Evolutionary conservation across 345 rosid genomes (phyloP).

Genomic region (Camelina laxa): DNA sequence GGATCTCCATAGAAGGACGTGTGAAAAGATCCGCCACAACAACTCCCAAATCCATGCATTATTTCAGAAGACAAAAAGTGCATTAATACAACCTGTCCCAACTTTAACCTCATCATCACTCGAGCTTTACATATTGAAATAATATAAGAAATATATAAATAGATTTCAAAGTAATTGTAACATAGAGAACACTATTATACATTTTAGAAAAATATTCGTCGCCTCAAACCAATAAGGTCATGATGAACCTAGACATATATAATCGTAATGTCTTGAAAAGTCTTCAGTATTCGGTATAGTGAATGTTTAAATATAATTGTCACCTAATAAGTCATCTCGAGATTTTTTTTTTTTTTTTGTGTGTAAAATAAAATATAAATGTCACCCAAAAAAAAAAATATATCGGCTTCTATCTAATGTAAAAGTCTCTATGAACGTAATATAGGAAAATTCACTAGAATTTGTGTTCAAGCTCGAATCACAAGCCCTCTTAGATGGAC

Average conservation of each 20-base stretch:
- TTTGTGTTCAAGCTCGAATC: not conserved
- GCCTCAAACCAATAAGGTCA: not conserved
- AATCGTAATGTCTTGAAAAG: not conserved
- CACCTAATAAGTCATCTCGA: not conserved
- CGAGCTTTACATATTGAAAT: slow-evolving; percentile 8
- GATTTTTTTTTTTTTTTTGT: not conserved
- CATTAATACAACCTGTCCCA: slow-evolving; percentile 42
- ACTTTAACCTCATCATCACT: slow-evolving; percentile 15
- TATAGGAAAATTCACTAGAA: not conserved
- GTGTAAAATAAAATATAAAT: not conserved
- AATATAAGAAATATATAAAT: not conserved
- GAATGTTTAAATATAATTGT: not conserved
- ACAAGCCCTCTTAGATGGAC: not conserved
- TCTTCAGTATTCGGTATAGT: not conserved
- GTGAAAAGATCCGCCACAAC: slow-evolving; percentile 41
- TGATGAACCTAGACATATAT: slow-evolving; percentile 10
- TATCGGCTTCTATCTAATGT: not conserved
- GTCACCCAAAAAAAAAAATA: not conserved
- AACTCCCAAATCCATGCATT: slow-evolving; percentile 35
- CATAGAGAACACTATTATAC: too few relatives aligned
- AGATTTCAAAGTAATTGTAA: not conserved
- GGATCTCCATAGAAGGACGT: slow-evolving; percentile 41
- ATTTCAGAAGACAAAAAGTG: slow-evolving; percentile 13
- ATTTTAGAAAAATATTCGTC: not conserved
- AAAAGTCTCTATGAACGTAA: not conserved